Base-by-base conservation (phyloP, 352 stramenopile species). In the Globisporangium polare region DNA sequence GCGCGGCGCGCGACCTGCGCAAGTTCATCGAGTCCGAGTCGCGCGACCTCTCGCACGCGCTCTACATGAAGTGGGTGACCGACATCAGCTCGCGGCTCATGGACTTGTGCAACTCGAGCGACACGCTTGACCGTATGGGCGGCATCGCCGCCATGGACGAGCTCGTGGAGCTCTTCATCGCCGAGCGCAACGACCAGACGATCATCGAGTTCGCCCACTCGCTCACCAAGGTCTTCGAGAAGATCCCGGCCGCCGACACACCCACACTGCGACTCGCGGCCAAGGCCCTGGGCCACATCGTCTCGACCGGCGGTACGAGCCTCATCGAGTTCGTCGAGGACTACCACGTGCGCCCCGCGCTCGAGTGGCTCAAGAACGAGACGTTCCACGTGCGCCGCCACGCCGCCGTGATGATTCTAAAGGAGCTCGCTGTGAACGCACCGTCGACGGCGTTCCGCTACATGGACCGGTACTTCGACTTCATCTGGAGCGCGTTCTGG, bases 381-480 rank as follows among this genome's bases (percentile, higher is more conserved):
- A 95, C 81, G 9, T 95, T 94, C 72, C 87, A 95, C 52, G 82
- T 95, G 31, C 85, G 87, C 12, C 70, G 87, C 42, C 87, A 95
- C 51, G 87, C 87, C 8, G 87, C 83, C 2, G 85, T 94, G n/a
- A 77, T 95, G 74, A 94, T 95, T 47, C 49, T 95, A 31, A 93
- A 93, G 61, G 87, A 95, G 53, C 71, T 95, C 37, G 86, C 85
- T 10, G 89, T 88, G 60, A 95, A 95, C 53, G 84, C 87, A 50
- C 87, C 87, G 29, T 93, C 87, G 9, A 95, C 85, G 46, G 80
- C 83, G 18, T 95, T 93, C 60, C 72, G 87, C 29, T 90, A 95
- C 74, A 91, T 95, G 78, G 87, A 95, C 64, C 86, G 82, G 62
- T 95, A 93, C 73, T 95, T 95, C 64, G 87, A 95, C 69, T 87